Base-by-base conservation (phyloP, 768 basidiomycete genomes). In the Xanthoconium purpureum region DNA sequence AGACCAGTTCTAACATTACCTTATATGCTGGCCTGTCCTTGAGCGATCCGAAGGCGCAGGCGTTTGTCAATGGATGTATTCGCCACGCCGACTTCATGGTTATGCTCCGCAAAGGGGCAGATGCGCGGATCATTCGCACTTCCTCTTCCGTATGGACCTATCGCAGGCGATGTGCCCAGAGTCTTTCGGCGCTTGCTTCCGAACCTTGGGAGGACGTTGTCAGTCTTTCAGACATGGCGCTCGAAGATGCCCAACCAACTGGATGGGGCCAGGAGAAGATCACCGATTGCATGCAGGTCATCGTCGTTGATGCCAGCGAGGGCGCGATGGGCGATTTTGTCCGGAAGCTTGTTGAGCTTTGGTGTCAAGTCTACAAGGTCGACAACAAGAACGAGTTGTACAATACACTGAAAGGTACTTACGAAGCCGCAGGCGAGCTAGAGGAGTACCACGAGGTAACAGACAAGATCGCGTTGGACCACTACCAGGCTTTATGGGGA, bases 21-120 rank as follows among this genome's bases (percentile, higher is more conserved):
- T 33, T 74, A 37, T 70, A 57, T 30, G 68, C 60, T 15, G 66
- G 60, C 9, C 55, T 74, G 30, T 65, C 71, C 30, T 51, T 73
- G 24, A 63, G 32, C 43, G 69, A 73, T 43, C 63, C 69, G 6
- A 68, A 52, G 57, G 57, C 66, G 5, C 66, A 65, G 55, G 57
- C 53, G 5, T 71, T 73, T 58, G 68, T 67, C 37, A 71, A 71
- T 46, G 67, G 47, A 43, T 74, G 72, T 54, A 49, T 70, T 43
- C 62, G 69, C 36, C 68, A 71, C 36, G 63, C 73, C 20, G 61
- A 70, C 33, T 46, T 74, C 39, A 68, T 70, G 69, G 64, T 70
- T 14, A 60, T 71, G 51, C 58, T 69, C 20, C 71, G 73, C 50
- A 69, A 68, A 48, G 73, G 73, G 24, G 54, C 50, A 6, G 44